phyloP scores from a whole-genome alignment of 495 filamentous ascomycete genomes.

The Penicillium pulvis region DNA sequence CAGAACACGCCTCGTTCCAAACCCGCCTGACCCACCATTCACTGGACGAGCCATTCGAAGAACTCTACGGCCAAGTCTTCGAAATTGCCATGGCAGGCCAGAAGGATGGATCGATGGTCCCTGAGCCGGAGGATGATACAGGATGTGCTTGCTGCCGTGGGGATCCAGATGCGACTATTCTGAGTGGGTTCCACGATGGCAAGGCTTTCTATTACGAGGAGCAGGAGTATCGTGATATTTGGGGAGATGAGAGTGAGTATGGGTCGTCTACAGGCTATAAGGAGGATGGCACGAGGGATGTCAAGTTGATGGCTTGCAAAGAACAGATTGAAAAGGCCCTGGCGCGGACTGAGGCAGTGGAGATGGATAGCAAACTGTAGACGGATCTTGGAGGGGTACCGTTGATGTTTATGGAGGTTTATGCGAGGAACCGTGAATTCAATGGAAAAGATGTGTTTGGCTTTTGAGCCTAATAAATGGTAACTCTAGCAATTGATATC shows the following conservation, averaged over 20 bases:
- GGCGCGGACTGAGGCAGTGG: background rate
- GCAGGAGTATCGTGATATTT: constrained; percentile 9
- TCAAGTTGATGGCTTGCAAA: constrained; percentile 5
- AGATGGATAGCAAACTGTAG: constrained; percentile 4
- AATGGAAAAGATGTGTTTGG: too few species aligned
- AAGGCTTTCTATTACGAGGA: constrained; percentile 12
- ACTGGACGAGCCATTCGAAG: constrained; percentile 5
- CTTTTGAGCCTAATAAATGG: too few species aligned
- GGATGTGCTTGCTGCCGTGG: constrained; percentile 17
- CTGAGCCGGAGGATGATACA: background rate
- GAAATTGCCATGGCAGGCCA: background rate
- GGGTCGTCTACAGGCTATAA: background rate
- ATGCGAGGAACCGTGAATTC: too few species aligned
- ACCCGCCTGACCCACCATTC: constrained; percentile 13
- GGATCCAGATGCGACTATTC: constrained; percentile 11
- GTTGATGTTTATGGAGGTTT: too few species aligned
- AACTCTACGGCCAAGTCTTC: constrained; percentile 5
- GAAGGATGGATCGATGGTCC: background rate
- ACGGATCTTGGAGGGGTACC: too few species aligned
- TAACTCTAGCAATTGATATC: too few species aligned
- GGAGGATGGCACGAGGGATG: background rate
- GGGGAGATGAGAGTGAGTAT: constrained; percentile 6
- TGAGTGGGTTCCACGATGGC: constrained; percentile 4
- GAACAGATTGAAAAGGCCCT: constrained; percentile 18
- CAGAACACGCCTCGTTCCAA: constrained; percentile 12